These are phyloP conservation scores for Xylaria multiplex DNA, from an alignment of 2,329 filamentous ascomycete genomes.

Conservation along the genomic window DNA sequence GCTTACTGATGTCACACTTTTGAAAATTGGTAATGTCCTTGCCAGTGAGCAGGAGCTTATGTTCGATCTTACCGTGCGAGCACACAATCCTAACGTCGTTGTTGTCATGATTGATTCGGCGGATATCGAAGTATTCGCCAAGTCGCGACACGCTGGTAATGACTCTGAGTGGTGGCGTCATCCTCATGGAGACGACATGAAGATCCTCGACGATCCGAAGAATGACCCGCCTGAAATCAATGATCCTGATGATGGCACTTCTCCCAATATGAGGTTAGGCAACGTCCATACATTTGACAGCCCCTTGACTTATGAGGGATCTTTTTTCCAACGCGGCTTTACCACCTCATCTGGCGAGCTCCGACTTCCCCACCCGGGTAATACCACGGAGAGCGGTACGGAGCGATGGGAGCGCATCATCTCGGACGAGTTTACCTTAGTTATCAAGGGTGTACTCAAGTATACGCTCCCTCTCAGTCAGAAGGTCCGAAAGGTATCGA, in stretches of 20 bases:
- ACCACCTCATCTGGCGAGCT: conserved; percentile 84
- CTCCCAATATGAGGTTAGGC: conserved; percentile 91
- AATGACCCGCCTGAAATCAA: conserved; percentile 54
- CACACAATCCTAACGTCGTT: conserved; percentile 92
- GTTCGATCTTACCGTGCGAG: conserved; percentile 87
- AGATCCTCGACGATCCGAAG: conserved; percentile 52
- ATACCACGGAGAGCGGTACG: conserved; percentile 85
- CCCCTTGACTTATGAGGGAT: conserved; percentile 87
- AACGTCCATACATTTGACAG: conserved; percentile 89
- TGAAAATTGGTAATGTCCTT: conserved; percentile 87
- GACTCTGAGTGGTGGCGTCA: conserved; percentile 69
- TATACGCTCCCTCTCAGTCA: conserved; percentile 76
- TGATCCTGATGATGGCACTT: conserved; percentile 70
- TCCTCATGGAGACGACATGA: conserved; percentile 50
- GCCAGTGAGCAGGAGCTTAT: conserved; percentile 96
- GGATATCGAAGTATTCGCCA: conserved; percentile 93
- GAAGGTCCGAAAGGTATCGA: conserved; percentile 66
- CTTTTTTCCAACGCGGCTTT: conserved; percentile 79
- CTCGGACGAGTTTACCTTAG: conserved; percentile 91
- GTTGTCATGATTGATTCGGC: conserved; percentile 86
- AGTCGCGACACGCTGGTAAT: conserved; percentile 86
- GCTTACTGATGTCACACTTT: conserved; percentile 79
- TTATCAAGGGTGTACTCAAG: conserved; percentile 88
- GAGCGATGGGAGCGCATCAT: conserved; percentile 91
- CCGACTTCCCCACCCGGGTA: conserved; percentile 83